Base-by-base conservation (phyloP, 441 rosid genomes). In the Viola pubescens region DNA sequence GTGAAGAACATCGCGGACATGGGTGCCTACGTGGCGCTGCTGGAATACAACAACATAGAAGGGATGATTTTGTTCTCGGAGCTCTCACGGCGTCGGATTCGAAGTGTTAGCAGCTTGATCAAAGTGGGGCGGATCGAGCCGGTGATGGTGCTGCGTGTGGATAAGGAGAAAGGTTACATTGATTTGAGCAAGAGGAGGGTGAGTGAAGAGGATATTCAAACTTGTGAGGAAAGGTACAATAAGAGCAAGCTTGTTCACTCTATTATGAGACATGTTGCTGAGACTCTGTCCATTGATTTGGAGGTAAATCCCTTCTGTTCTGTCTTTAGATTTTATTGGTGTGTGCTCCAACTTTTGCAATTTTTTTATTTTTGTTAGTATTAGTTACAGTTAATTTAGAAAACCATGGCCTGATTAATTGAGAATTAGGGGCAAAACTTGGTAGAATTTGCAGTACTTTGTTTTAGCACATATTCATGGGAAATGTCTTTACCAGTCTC, bases 241-340 rank as follows among this genome's bases (percentile, higher is more conserved):
- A 92, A 89, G 91, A 92, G 98, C 77, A 92, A 92, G 82, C 96
- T 89, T 38, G 98, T 92, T 3, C 97, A 89, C 73, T 92, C 96
- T 67, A 92, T 92, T 62, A 87, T 89, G 96, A 87, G 97, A 5
- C 98, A 92, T 63, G 98, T 92, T 1, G 97, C 95, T 1, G 96
- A 87, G 87, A 89, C 97, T 41, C 11, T 89, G 53, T 76, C 77
- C 2, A 70, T 86, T 48, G 96, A 87, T 78, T 82, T 92, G 64
- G 97, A 92, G 97, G 98, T 89, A 71, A 48, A 7, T 59, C 52
- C 11, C 50, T 34, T 46, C 38, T 4, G 43, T 14, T 13, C 37
- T n/a, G 9, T 53, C 8, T 6, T 61, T 37, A 9, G 6, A n/a
- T 34, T 41, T 54, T 43, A 26, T 26, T 26, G 34, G 34, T 26